Conservation (phyloP, 78 protist species). For the Isochrysis galbana region DNA sequence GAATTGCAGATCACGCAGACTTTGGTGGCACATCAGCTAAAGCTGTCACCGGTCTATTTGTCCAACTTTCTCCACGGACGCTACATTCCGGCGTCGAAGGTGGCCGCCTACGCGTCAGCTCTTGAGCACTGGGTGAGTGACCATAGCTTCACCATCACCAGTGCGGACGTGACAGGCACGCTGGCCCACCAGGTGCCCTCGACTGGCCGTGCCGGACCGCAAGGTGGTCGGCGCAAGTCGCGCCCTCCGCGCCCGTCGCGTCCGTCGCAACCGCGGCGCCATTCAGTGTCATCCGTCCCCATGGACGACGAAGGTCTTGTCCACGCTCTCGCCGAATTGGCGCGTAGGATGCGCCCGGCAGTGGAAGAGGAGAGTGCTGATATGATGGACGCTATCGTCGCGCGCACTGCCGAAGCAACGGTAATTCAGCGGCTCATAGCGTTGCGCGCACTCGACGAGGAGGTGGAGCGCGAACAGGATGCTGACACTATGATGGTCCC, state of each 20-base stretch:
- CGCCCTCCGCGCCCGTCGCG: not conserved
- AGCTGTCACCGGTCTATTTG: not conserved
- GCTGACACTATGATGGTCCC: not conserved
- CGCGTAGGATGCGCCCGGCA: not conserved
- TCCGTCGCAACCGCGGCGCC: not conserved
- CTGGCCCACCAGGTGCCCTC: not conserved
- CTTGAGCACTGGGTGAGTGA: not conserved
- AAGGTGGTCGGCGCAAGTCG: no score
- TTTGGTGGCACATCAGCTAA: not conserved
- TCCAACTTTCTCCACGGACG: not conserved
- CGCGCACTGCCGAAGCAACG: not conserved
- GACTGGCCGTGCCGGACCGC: not conserved
- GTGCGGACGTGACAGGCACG: not conserved
- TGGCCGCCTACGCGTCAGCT: not conserved
- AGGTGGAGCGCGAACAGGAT: not conserved
- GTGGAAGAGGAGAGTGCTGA: not conserved
- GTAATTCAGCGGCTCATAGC: not conserved
- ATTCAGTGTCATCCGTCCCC: not conserved
- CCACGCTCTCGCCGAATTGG: not conserved
- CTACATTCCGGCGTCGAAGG: not conserved
- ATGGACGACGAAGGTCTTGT: not conserved
- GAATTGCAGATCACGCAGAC: not conserved
- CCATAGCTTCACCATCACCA: not conserved
- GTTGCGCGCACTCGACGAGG: not conserved
- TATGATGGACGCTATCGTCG: not conserved